phyloP scores from a whole-genome alignment of 768 basidiomycete genomes.

The Hortiboletus flavorubellus region DNA sequence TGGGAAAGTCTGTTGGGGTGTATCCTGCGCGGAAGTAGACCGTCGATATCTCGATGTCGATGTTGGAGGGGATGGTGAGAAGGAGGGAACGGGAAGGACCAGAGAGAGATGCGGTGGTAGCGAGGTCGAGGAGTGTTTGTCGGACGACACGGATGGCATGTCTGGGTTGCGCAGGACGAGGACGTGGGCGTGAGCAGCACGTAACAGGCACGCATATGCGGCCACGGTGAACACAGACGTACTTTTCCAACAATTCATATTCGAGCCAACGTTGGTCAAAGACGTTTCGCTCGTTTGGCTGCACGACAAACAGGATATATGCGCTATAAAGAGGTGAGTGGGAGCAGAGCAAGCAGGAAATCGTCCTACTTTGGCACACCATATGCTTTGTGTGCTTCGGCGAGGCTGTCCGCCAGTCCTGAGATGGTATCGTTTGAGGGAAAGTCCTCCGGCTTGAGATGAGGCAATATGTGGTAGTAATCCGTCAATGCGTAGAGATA shows the following conservation, averaged over 20 bases:
- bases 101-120: slow-evolving; percentile 48
- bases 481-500: slow-evolving; percentile 62
- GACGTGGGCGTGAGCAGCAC: background rate
- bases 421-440: slow-evolving; percentile 71
- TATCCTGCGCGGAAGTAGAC: slow-evolving; percentile 94
- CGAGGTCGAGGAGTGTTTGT: slow-evolving; percentile 72
- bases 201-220: background rate
- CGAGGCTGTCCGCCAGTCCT: slow-evolving; percentile 72
- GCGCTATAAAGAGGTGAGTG: slow-evolving; percentile 33
- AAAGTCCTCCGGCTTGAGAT: slow-evolving; percentile 53
- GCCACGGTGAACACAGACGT: slow-evolving; percentile 18
- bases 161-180: slow-evolving; percentile 35
- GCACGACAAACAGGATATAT: slow-evolving; percentile 83
- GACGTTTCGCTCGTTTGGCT: slow-evolving; percentile 84
- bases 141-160: slow-evolving; percentile 72
- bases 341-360: background rate
- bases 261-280: slow-evolving; percentile 92
- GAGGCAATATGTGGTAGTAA: slow-evolving; percentile 61
- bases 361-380: slow-evolving; percentile 45
- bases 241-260: slow-evolving; percentile 82
- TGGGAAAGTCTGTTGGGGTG: slow-evolving; percentile 75
- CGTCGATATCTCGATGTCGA: slow-evolving; percentile 79
- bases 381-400: slow-evolving; percentile 76
- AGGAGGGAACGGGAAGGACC: slow-evolving; percentile 44
- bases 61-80: slow-evolving; percentile 24